A percentile compares a stretch with the other conserved stretches of the same genome.
Conservation (phyloP, 2,329 filamentous ascomycete species). For the Aspergillus chevalieri region DNA sequence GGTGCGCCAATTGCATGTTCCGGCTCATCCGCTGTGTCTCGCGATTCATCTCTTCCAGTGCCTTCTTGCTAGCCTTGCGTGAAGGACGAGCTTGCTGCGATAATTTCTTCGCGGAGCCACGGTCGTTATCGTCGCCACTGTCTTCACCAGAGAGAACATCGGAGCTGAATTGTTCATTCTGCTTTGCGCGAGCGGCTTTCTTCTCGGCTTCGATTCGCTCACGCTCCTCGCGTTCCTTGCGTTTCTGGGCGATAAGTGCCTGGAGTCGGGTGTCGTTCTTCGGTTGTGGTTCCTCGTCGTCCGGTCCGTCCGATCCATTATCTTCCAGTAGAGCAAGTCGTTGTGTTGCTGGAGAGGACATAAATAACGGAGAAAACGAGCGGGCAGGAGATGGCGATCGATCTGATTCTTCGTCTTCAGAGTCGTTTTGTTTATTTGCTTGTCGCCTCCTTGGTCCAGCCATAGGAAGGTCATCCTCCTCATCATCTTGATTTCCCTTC, state of each 20-base stretch:
- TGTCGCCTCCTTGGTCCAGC: conserved; percentile 25
- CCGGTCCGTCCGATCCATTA: conserved; percentile 12
- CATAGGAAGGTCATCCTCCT: conserved; percentile 25
- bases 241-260: conserved; percentile 67
- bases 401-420: conserved; percentile 23
- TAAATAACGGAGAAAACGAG: conserved; percentile 39
- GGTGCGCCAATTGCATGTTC: conserved; percentile 84
- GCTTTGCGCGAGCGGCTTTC: conserved; percentile 28
- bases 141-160: conserved; percentile 46
- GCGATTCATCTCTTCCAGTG: conserved; percentile 86
- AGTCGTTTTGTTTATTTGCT: conserved; percentile 17
- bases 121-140: conserved; percentile 50
- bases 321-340: conserved; percentile 9
- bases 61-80: conserved; percentile 89
- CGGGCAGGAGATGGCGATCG: conserved; percentile 19
- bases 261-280: conserved; percentile 56
- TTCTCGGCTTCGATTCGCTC: conserved; percentile 51
- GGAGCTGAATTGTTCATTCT: conserved; percentile 28
- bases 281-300: conserved; percentile 21
- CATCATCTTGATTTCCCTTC: conserved; percentile 7
- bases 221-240: conserved; percentile 61
- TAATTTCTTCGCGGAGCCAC: conserved; percentile 60
- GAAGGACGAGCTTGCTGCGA: conserved; percentile 62
- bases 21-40: conserved; percentile 88
- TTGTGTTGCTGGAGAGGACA: conserved; percentile 29